Percentiles rank a stretch among this genome's conserved stretches.
Conservation (phyloP, 805 yeast species). For the Ogataea ramenticola region DNA sequence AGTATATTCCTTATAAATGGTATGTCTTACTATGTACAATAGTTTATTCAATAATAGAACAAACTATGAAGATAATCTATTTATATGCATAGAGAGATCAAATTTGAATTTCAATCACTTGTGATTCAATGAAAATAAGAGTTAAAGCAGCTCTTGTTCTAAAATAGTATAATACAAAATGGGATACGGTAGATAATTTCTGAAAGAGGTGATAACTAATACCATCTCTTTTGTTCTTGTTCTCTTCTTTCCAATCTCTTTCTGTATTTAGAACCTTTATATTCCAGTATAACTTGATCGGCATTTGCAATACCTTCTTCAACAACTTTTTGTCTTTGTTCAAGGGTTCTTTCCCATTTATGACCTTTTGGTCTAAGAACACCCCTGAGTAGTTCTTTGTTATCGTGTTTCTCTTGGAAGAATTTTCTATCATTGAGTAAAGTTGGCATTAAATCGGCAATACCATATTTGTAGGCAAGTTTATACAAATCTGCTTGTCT, state of each 20-base stretch:
- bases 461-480: conserved; percentile 74
- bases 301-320: conserved; percentile 57
- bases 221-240: conserved; percentile 29
- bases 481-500: conserved; percentile 80
- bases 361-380: conserved; percentile 72
- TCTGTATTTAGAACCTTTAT: conserved; percentile 48
- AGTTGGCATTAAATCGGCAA: conserved; percentile 68
- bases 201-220: conserved; percentile 10
- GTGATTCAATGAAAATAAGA: too few relatives aligned
- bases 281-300: conserved; percentile 60
- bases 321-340: conserved; percentile 52
- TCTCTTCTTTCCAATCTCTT: conserved; percentile 37
- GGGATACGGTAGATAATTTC: neutral
- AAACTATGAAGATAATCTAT: too few relatives aligned
- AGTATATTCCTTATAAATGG: too few relatives aligned
- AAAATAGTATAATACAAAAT: neutral
- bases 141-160: too few relatives aligned
- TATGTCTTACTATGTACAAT: neutral
- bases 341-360: conserved; percentile 66
- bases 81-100: too few relatives aligned
- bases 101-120: too few relatives aligned
- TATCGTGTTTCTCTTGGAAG: conserved; percentile 68
- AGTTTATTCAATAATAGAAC: neutral
- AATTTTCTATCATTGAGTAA: conserved; percentile 55
- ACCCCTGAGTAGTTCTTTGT: conserved; percentile 69